Percentiles rank a stretch among this genome's conserved stretches.
Conservation (phyloP, 108 stramenopile species). For the Chaetoceros muelleri region DNA sequence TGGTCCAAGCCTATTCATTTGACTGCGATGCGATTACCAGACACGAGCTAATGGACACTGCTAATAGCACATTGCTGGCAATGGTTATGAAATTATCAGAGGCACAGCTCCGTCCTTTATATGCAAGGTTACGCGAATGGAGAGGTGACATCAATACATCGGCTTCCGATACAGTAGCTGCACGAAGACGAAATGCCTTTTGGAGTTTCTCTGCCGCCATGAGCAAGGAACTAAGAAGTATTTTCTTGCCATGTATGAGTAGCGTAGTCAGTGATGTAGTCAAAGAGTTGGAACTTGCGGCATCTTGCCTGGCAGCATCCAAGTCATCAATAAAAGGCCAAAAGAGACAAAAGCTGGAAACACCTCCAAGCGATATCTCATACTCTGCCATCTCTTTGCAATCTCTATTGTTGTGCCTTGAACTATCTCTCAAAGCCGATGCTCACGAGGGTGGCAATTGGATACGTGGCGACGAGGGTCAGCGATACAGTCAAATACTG, state of each 20-base stretch:
- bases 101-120: slow-evolving; percentile 68
- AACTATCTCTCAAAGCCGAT: slow-evolving; percentile 65
- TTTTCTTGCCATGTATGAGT: slow-evolving; percentile 74
- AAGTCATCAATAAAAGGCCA: slow-evolving; percentile 7
- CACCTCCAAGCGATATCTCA: background rate
- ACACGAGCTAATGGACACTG: slow-evolving; percentile 21
- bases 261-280: slow-evolving; percentile 55
- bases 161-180: slow-evolving; percentile 3
- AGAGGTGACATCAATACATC: slow-evolving; percentile 37
- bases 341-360: slow-evolving; percentile 18
- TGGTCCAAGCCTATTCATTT: slow-evolving; percentile 34
- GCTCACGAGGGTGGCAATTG: slow-evolving; percentile 77
- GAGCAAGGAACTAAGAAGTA: slow-evolving; percentile 44
- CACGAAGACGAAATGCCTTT: slow-evolving; percentile 38
- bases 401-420: slow-evolving; percentile 56
- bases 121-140: slow-evolving; percentile 64
- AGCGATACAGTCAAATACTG: slow-evolving; percentile 50
- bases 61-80: slow-evolving; percentile 45
- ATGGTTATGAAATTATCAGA: slow-evolving; percentile 80
- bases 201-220: slow-evolving; percentile 65
- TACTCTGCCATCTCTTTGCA: slow-evolving; percentile 22
- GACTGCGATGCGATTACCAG: slow-evolving; percentile 12
- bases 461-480: slow-evolving; percentile 67
- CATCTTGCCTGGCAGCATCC: background rate
- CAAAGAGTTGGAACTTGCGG: slow-evolving; percentile 49